Conservation (phyloP, 768 basidiomycete genomes). For the Russula lepida region DNA sequence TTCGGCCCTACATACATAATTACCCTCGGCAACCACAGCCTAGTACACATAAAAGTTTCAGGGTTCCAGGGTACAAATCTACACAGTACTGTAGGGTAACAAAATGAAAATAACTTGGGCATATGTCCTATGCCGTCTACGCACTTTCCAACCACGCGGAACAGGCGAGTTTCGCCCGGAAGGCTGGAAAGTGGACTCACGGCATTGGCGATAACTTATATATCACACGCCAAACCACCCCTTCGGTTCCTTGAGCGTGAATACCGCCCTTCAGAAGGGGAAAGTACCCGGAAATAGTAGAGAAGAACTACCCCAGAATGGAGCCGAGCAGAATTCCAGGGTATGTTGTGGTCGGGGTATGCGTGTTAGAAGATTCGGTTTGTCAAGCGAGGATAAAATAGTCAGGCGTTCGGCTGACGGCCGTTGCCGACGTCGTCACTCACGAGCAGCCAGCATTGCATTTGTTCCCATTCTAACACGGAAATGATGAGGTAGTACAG, state of each 20-base stretch:
- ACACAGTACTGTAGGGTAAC: not conserved
- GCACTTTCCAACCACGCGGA: conserved; percentile 22
- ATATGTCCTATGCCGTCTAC: conserved; percentile 27
- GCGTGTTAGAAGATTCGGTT: conserved; percentile 49
- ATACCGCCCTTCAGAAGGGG: conserved; percentile 24
- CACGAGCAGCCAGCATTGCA: no score
- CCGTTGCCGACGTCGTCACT: not conserved
- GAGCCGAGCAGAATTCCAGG: conserved; percentile 22
- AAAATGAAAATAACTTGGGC: not conserved
- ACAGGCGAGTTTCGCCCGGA: not conserved
- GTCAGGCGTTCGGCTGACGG: not conserved
- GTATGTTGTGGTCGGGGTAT: conserved; percentile 30
- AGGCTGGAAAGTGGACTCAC: conserved; percentile 24
- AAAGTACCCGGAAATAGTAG: conserved; percentile 23
- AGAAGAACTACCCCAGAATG: conserved; percentile 19
- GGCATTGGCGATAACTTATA: conserved; percentile 18
- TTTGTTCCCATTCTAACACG: no score
- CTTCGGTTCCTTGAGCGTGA: conserved; percentile 25
- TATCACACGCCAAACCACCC: conserved; percentile 30
- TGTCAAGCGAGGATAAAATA: not conserved
- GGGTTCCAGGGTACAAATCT: not conserved
- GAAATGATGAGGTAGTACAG: no score
- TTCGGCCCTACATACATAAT: no score
- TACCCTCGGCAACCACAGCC: not conserved
- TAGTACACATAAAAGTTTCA: not conserved